These are phyloP conservation scores for Vanderwaltozyma tropicalis DNA, from an alignment of 805 yeast genomes.

Conservation along the genomic window DNA sequence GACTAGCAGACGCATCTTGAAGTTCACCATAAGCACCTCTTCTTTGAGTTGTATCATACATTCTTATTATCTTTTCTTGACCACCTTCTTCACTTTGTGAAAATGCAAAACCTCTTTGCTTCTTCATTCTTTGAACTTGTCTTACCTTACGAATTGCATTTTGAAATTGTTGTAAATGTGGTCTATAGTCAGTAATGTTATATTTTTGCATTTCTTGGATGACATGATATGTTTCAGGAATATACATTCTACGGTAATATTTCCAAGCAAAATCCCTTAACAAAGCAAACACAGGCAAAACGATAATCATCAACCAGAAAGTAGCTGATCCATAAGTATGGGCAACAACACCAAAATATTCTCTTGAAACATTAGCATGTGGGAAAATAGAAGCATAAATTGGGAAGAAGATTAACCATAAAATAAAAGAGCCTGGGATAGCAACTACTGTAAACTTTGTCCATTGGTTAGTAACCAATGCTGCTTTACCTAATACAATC, in stretches of 20 bases:
- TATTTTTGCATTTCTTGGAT: conserved; percentile 96
- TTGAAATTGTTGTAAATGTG: conserved; percentile 95
- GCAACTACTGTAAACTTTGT: conserved; percentile 86
- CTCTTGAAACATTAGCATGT: conserved; percentile 64
- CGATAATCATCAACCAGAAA: conserved; percentile 75
- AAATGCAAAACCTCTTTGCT: conserved; percentile 97
- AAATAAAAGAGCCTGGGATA: conserved; percentile 81
- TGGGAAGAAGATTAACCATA: conserved; percentile 86
- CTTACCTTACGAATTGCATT: conserved; percentile 94
- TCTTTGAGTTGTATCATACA: conserved; percentile 87
- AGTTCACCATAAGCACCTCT: conserved; percentile 65
- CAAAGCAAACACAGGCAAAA: conserved; percentile 69
- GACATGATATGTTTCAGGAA: conserved; percentile 85
- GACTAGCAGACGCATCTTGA: conserved; percentile 32
- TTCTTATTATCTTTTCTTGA: conserved; percentile 81
- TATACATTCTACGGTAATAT: conserved; percentile 82
- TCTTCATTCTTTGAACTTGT: conserved; percentile 95
- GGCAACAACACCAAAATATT: conserved; percentile 68
- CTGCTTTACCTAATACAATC: conserved; percentile 92
- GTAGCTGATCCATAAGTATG: conserved; percentile 67
- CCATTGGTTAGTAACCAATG: conserved; percentile 85
- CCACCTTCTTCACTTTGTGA: conserved; percentile 88
- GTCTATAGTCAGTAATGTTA: conserved; percentile 85
- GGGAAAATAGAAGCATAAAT: conserved; percentile 82
- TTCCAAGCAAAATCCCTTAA: conserved; percentile 90